Evolutionary conservation across 331 rosid species (phyloP).

Genomic region (Pyracantha coccinea): DNA sequence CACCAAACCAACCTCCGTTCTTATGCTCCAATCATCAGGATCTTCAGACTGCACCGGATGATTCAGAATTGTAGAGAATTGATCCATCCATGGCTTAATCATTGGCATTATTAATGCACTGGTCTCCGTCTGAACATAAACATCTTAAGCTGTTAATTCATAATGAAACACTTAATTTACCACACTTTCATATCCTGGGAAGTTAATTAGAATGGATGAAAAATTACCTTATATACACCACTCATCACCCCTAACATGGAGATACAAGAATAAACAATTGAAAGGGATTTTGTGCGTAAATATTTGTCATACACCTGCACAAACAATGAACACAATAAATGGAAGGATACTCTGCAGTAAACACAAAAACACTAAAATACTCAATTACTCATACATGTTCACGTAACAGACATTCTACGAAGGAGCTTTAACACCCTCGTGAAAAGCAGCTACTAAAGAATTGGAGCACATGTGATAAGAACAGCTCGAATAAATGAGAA

Average conservation of each 20-base stretch:
- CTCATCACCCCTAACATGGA: conserved; percentile 82
- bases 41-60: conserved; percentile 76
- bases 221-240: conserved; percentile 77
- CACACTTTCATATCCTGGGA: conserved; percentile 10
- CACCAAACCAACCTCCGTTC: conserved; percentile 64
- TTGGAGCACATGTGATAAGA: not conserved
- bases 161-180: conserved; percentile 14
- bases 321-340: not conserved
- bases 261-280: conserved; percentile 76
- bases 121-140: conserved; percentile 65
- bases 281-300: conserved; percentile 60
- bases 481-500: not conserved
- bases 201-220: conserved; percentile 14
- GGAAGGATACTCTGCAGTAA: not conserved
- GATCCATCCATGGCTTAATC: conserved; percentile 86
- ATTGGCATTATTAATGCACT: conserved; percentile 50
- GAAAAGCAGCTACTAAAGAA: not conserved
- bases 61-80: conserved; percentile 55
- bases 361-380: not conserved
- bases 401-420: not conserved
- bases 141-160: conserved; percentile 32
- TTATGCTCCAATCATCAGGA: conserved; percentile 90
- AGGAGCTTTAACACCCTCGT: not conserved
- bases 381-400: not conserved
- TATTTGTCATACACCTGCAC: conserved; percentile 70